phyloP scores from a whole-genome alignment of 768 basidiomycete genomes.

The Mycena galericulata region DNA sequence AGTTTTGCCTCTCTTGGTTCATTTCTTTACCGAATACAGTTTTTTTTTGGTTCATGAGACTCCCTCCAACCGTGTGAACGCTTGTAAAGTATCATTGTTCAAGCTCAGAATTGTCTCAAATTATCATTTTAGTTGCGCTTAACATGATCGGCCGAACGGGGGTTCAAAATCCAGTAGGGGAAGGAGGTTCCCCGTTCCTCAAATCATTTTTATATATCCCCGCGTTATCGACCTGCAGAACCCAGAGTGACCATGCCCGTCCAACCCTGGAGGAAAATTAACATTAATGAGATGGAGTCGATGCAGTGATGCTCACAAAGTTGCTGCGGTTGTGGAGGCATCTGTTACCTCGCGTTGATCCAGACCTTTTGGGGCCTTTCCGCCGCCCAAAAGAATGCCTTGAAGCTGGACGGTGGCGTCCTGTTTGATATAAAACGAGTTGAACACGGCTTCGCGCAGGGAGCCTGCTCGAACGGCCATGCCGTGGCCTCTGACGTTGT shows the following conservation, averaged over 20 bases:
- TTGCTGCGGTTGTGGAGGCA: conserved; percentile 22
- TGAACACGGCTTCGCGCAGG: conserved; percentile 36
- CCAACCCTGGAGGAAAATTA: conserved; percentile 5
- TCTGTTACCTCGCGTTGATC: conserved; percentile 32
- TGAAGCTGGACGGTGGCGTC: conserved; percentile 36
- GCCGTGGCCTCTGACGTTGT: conserved; percentile 31
- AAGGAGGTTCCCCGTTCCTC: conserved; percentile 12
- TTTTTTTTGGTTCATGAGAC: too few species aligned
- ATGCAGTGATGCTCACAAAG: conserved; percentile 20
- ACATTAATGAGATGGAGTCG: neutral
- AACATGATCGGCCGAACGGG: too few species aligned
- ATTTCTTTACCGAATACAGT: too few species aligned
- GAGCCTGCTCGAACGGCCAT: conserved; percentile 36
- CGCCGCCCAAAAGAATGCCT: conserved; percentile 31
- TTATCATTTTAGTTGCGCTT: neutral
- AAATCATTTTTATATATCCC: conserved; percentile 30
- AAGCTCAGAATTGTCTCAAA: neutral
- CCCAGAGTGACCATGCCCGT: conserved; percentile 29
- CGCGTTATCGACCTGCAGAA: conserved; percentile 21
- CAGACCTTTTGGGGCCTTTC: conserved; percentile 20
- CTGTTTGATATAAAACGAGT: conserved; percentile 35
- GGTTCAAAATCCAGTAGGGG: conserved; percentile 18
- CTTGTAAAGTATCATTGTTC: neutral
- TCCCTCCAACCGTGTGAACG: too few species aligned
- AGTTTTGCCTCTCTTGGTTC: too few species aligned